A percentile compares a stretch with the other conserved stretches of the same genome.
Conservation (phyloP, 768 basidiomycete species). For the Lactarius trivialis region DNA sequence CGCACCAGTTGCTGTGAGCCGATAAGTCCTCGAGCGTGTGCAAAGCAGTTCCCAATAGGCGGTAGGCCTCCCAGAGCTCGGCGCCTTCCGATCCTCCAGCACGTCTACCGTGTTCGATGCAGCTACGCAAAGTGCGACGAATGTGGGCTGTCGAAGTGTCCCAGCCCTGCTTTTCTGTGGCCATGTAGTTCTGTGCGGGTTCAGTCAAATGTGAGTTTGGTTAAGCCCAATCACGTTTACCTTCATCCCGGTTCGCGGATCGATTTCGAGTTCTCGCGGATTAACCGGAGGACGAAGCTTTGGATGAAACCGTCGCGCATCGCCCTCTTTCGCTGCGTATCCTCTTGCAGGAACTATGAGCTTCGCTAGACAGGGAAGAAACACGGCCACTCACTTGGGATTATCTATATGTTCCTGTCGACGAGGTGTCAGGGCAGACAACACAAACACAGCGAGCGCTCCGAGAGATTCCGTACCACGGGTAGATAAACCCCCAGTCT, state of each 20-base stretch:
- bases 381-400: conserved; percentile 43
- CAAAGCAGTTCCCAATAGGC: conserved; percentile 60
- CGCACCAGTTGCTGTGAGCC: conserved; percentile 78
- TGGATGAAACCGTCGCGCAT: conserved; percentile 64
- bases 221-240: conserved; percentile 27
- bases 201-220: background rate
- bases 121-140: conserved; percentile 51
- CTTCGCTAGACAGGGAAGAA: background rate
- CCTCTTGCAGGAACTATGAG: conserved; percentile 36
- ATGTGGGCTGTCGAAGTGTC: conserved; percentile 69
- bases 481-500: conserved; percentile 74
- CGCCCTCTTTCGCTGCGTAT: conserved; percentile 61
- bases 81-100: conserved; percentile 46
- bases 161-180: conserved; percentile 59
- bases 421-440: background rate
- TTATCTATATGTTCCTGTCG: conserved; percentile 70
- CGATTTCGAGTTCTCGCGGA: conserved; percentile 66
- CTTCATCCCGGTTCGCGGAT: conserved; percentile 77
- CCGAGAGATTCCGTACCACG: conserved; percentile 35
- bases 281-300: conserved; percentile 71
- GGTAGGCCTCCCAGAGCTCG: conserved; percentile 61
- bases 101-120: conserved; percentile 63
- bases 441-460: background rate
- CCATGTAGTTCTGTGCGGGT: conserved; percentile 62
- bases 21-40: conserved; percentile 70